Evolutionary conservation across 768 basidiomycete genomes (phyloP), one percentile per base, ranked within the genome.

Genomic region (Tulasnella calospora): DNA sequence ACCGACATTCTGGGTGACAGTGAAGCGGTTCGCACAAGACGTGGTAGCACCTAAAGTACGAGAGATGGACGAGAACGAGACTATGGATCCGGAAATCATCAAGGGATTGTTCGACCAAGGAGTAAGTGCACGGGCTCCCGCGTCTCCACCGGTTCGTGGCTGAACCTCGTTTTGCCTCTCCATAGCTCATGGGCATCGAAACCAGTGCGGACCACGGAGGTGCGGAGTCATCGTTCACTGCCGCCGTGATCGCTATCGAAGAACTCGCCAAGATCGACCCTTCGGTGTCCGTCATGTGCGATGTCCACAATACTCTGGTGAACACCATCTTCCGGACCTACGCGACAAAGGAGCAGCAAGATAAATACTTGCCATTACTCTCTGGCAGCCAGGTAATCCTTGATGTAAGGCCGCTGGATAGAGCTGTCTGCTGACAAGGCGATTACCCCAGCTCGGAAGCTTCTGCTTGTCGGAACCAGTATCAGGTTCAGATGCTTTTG

Each of bases 221-320:
- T 46, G 88, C 96, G 5, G 96, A 93, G 82, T 92, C 90, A 40
- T 95, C 94, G 2, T 99, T 99, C 85, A 98, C 93, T 0, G 91
- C 94, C 0, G 96, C 98, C 27, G 94, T 99, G 81, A 95, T 99
- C 81, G 94, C 92, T 30, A 96, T 99, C 69, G 98, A 99, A 82
- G 98, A 99, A 83, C 92, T 99, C 38, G 97, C 98, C 44, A 96
- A 94, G 82, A 87, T 98, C 47, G 98, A 99, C 84, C 95, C 98
- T 0, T 94, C 94, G 3, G 97, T 99, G 21, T 98, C 96, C 5
- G 98, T 99, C 36, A 86, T 97, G 84, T 96, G 94, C 81, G 98
- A 99, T 83, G 98, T 99, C 5, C 98, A 99, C 88, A 99, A 99
- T 84, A 99, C 98, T 17, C 90, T 99, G 51, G 94, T 98, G 80